phyloP scores from a whole-genome alignment of 2,329 filamentous ascomycete genomes.

The Chaetomiaceae sp. region DNA sequence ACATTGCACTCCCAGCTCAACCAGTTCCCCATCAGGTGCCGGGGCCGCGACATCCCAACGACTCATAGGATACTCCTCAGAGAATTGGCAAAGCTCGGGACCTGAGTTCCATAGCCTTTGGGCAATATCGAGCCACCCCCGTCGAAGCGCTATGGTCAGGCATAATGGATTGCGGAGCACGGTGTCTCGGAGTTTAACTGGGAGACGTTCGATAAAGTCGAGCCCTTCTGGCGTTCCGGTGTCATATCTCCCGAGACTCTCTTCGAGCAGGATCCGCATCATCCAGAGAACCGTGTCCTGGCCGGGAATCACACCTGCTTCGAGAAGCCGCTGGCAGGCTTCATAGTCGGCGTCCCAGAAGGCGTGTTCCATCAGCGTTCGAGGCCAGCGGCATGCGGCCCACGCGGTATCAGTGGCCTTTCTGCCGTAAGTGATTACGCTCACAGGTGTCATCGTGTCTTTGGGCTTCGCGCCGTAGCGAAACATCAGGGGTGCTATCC shows the following conservation, averaged over 20 bases:
- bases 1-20: neutral
- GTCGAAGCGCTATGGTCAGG: neutral
- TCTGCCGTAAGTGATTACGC: too few relatives aligned
- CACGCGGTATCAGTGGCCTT: neutral
- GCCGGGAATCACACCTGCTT: neutral
- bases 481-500: neutral
- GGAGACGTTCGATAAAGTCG: neutral
- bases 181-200: neutral
- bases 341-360: constrained; percentile 5
- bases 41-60: too few relatives aligned
- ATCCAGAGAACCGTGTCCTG: neutral
- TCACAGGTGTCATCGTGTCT: neutral
- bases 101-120: neutral
- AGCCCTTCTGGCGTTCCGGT: neutral
- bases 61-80: neutral
- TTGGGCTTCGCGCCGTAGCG: neutral
- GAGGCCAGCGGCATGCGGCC: neutral
- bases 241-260: neutral
- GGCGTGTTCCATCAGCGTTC: neutral
- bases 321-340: neutral
- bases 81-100: neutral
- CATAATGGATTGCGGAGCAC: neutral
- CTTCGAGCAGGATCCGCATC: neutral
- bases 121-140: neutral
- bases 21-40: neutral